Percentiles rank a stretch among this genome's conserved stretches.
Conservation (phyloP, 2,329 filamentous ascomycete species). For the Bipolaris oryzae region DNA sequence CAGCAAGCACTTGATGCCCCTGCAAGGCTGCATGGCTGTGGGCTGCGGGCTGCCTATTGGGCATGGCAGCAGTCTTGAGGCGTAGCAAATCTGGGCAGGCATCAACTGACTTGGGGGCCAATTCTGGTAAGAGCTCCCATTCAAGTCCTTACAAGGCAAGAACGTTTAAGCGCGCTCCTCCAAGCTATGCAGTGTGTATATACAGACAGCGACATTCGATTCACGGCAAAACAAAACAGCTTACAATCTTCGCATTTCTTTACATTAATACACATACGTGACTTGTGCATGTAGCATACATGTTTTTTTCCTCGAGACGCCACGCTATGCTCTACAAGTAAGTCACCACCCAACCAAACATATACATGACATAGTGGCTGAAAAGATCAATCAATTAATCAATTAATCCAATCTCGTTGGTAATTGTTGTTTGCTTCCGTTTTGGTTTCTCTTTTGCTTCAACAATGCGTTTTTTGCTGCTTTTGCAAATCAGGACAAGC, state of each 20-base stretch:
- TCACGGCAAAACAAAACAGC: too few species aligned
- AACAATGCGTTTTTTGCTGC: not conserved
- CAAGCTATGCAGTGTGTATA: too few species aligned
- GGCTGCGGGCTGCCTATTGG: too few species aligned
- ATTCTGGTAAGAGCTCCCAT: too few species aligned
- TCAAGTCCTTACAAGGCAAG: too few species aligned
- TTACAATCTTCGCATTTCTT: too few species aligned
- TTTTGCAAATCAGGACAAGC: not conserved
- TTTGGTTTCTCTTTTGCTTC: not conserved
- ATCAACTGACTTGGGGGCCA: too few species aligned
- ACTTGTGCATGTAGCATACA: too few species aligned
- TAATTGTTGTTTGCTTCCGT: not conserved
- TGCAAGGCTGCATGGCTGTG: slow-evolving; percentile 5
- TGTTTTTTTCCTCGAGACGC: not conserved
- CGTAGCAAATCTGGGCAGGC: not conserved
- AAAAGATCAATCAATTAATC: not conserved
- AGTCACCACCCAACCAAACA: not conserved
- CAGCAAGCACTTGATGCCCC: not conserved
- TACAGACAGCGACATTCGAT: too few species aligned
- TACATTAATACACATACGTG: too few species aligned
- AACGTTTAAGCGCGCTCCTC: too few species aligned
- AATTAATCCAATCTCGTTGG: not conserved
- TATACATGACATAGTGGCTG: too few species aligned
- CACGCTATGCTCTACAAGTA: not conserved
- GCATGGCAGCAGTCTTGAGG: not conserved